Evolutionary conservation across 2,329 filamentous ascomycete genomes (phyloP).

Genomic region (Raffaelea ambrosiae): DNA sequence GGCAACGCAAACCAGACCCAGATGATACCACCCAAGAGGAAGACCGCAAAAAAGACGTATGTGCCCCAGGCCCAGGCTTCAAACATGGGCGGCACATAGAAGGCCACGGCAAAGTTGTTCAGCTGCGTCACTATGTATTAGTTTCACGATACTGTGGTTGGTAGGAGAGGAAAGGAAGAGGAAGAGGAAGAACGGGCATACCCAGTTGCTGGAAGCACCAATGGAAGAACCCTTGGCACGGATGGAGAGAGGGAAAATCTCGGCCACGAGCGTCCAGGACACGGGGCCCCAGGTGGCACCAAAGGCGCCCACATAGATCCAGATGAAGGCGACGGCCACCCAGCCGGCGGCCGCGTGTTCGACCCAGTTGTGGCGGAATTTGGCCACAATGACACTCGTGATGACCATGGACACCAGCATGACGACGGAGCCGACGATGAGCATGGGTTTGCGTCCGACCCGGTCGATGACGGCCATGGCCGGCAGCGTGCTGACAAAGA

Average conservation of each 20-base stretch:
- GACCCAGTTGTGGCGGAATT: slow-evolving; percentile 48
- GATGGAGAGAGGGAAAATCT: slow-evolving; percentile 64
- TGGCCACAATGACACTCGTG: slow-evolving; percentile 59
- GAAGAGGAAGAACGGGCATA: slow-evolving; percentile 31
- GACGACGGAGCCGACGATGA: slow-evolving; percentile 56
- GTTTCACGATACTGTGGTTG: no score
- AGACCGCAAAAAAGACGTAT: slow-evolving; percentile 60
- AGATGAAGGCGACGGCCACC: slow-evolving; percentile 59
- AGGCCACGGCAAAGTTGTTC: slow-evolving; percentile 56
- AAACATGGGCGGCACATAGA: slow-evolving; percentile 61
- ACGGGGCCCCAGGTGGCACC: slow-evolving; percentile 68
- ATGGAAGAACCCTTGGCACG: slow-evolving; percentile 63
- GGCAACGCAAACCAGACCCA: slow-evolving; percentile 57
- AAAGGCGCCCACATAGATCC: slow-evolving; percentile 67
- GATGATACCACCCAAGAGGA: slow-evolving; percentile 52
- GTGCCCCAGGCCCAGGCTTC: slow-evolving; percentile 57
- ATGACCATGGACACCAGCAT: slow-evolving; percentile 66
- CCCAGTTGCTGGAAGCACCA: slow-evolving; percentile 55
- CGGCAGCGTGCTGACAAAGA: slow-evolving; percentile 22
- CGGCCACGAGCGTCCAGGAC: slow-evolving; percentile 64
- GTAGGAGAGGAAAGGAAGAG: background rate
- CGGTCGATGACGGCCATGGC: slow-evolving; percentile 59
- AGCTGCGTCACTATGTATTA: no score
- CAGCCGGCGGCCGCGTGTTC: slow-evolving; percentile 55
- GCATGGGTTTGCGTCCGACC: slow-evolving; percentile 52